phyloP scores from a whole-genome alignment of 1,284 basidiomycete genomes.

The Ceratobasidium sp. region DNA sequence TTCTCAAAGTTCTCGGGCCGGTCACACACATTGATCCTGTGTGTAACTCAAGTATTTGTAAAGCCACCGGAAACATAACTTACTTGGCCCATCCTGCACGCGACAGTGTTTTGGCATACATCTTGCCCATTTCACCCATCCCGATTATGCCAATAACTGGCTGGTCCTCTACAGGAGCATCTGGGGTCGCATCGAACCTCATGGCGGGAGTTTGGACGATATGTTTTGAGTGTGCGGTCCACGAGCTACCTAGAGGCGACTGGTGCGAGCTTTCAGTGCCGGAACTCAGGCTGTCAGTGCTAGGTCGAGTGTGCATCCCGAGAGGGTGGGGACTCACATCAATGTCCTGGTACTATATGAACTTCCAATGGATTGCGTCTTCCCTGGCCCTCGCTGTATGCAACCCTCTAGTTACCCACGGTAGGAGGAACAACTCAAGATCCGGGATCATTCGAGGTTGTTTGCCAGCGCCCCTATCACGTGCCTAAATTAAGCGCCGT shows the following conservation, averaged over 20 bases:
- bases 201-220: constrained; percentile 24
- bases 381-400: background rate
- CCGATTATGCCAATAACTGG: constrained; percentile 88
- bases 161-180: constrained; percentile 66
- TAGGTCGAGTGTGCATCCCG: background rate
- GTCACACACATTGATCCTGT: constrained; percentile 93
- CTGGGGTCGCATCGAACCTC: constrained; percentile 55
- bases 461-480: background rate
- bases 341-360: constrained; percentile 1
- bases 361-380: background rate
- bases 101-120: constrained; percentile 86
- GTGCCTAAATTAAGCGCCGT: background rate
- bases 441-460: constrained; percentile 3
- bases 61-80: constrained; percentile 49
- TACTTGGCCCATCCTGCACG: constrained; percentile 88
- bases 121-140: constrained; percentile 94
- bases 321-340: background rate
- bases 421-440: constrained; percentile 15
- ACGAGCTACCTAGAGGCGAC: background rate
- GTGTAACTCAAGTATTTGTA: background rate
- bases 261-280: background rate
- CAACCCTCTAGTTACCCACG: constrained; percentile 20
- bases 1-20: constrained; percentile 78
- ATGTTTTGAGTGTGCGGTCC: background rate
- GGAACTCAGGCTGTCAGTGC: background rate